Evolutionary conservation across 345 rosid species (phyloP), one percentile per base, ranked within the genome.

Genomic region (Hibiscus syriacus): DNA sequence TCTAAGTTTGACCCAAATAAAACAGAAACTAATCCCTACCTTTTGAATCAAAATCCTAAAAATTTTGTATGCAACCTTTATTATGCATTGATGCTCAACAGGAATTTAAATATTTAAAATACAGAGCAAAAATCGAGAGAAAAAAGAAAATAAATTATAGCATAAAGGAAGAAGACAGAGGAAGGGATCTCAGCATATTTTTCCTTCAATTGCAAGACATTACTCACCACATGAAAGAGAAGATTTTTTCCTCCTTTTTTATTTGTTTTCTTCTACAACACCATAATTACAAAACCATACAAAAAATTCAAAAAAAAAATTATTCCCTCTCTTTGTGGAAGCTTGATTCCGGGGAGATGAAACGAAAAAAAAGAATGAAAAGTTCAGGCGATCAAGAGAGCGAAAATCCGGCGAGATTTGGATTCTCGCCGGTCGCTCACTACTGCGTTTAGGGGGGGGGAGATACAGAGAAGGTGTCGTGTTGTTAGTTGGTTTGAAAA

Each of bases 151-250:
- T 52, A 59, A 73, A 71, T 67, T 65, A 76, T 67, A 70, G 76
- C 61, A 69, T 26, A 75, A 59, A 70, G 68, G 49, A 55, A 6
- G 70, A 64, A 74, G 67, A 61, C 19, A 41, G 55, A 73, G 73
- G 61, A 69, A 79, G 58, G 77, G 83, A 88, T 86, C 89, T 84
- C 73, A 70, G 81, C 80, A 76, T 77, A 79, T 74, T 60, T 63
- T 61, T 71, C 64, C 71, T 79, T 73, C 79, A 76, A 76, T 79
- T 75, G 79, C 89, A 76, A 84, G 77, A 80, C 65, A 80, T 72
- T 62, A 58, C 69, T 66, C 74, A 73, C 80, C 77, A 69, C 68
- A 72, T 45, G 74, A 73, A 71, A 75, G 76, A 76, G 76, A 76
- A 70, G 55, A 77, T 72, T 32, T 62, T 69, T 70, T 78, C 72